A percentile compares a stretch with the other conserved stretches of the same genome.
Conservation (phyloP, 164 flowering plant species). For the Annona cherimola region DNA sequence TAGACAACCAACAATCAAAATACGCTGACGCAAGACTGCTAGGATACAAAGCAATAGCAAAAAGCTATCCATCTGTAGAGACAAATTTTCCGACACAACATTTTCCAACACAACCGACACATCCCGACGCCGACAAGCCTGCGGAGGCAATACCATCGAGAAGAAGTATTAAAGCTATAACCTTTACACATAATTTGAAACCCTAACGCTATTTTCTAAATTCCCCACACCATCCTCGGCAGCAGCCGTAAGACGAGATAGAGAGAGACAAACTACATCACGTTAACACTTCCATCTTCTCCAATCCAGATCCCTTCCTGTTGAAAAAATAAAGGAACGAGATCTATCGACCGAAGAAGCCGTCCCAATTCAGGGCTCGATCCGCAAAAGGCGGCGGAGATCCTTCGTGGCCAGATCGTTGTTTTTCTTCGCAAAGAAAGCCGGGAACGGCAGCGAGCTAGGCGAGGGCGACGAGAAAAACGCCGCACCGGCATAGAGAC, state of each 20-base stretch:
- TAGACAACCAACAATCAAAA: not conserved
- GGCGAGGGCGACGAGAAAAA: slow-evolving; percentile 11
- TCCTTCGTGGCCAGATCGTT: slow-evolving; percentile 12
- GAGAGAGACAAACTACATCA: not conserved
- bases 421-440: slow-evolving; percentile 7
- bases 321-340: slow-evolving; percentile 4
- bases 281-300: not conserved
- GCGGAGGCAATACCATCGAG: not conserved
- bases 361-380: not conserved
- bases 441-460: slow-evolving; percentile 17
- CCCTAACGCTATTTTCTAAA: not conserved
- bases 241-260: not conserved
- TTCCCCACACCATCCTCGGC: not conserved
- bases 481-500: slow-evolving; percentile 11
- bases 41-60: not conserved
- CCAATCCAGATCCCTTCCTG: slow-evolving; percentile 3
- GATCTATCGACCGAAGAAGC: not conserved
- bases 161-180: not conserved
- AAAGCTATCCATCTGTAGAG: not conserved
- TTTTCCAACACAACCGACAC: not conserved
- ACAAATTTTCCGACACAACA: not conserved
- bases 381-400: slow-evolving; percentile 12
- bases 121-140: not conserved
- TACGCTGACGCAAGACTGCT: not conserved
- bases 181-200: not conserved